Base-by-base conservation (phyloP, 768 basidiomycete species). In the Heimioporus sp. region DNA sequence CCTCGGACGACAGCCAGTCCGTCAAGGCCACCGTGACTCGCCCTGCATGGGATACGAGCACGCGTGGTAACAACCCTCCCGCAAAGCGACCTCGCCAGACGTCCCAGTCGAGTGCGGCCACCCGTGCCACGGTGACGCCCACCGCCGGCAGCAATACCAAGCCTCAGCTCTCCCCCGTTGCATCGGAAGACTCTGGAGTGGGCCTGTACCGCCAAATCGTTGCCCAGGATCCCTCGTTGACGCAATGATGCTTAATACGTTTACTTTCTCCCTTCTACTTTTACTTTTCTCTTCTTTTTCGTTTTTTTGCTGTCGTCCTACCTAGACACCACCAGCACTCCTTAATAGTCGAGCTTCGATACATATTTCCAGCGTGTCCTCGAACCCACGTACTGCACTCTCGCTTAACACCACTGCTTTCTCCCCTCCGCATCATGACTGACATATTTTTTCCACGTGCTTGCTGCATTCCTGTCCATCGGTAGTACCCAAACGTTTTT, bases 141-240 rank as follows among this genome's bases (percentile, higher is more conserved):
- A 64, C 65, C 8, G 41, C 43, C 7, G 20, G 39, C 13, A 58
- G 69, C 63, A 68, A 69, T 19, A 50, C 24, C 32, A 69, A 73
- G 58, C 51, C 66, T 62, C 58, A 77, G 78, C 65, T 71, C 16
- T 90, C 89, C 6, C 88, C 90, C 52, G 86, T 85, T 43, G 88
- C 86, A 16, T 80, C 68, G 45, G 68, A 69, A 54, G 90, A 92
- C 67, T 92, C 90, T 46, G 88, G 87, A 57, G 87, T 92, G 56
- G 89, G 86, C 58, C 69, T 92, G 65, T 90, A 91, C 74, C 85
- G 87, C 55, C 86, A 89, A 69, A 81, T 92, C 68, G 76, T 91
- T 63, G 84, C 82, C 46, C 81, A 88, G 56, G 86, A 91, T 63
- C 84, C 83, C 38, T 81, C 85, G 55, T 73, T 91, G 66, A 80